Evolutionary conservation across 2,329 filamentous ascomycete genomes (phyloP), one percentile per base, ranked within the genome.

Genomic region (Fusarium robinianum): DNA sequence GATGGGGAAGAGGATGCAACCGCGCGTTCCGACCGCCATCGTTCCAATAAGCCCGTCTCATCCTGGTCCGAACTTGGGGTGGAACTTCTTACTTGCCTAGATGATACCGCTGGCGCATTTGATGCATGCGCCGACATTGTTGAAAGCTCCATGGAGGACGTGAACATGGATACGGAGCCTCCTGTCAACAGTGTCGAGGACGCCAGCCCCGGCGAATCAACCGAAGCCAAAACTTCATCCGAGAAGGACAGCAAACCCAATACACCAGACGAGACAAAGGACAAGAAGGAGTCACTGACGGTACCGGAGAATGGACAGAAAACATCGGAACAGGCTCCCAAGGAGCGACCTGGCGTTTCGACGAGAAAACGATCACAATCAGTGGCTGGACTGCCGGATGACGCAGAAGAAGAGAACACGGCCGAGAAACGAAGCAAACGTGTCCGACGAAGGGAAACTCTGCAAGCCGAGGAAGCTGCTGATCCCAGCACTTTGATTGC

Each of bases 381-480:
- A 8, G 67, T 69, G 19, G 82, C 82, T 5, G 81, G 81, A 3
- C 64, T 85, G 11, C 72, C 72, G 1, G 81, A 84, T 3, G 71
- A 66, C 0, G 71, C 61, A 1, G 80, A 83, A 6, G 81, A 85
- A 37, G 81, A 85, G 22, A 74, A 72, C 16, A 71, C 69, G 2
- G 73, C 78, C 8, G 77, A 79, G 39, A 85, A 84, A 58, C 72
- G 83, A 43, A 85, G 82, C 64, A 87, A 87, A 60, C 72, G 84
- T 35, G 82, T 82, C 19, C 75, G 83, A 31, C 74, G 83, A 40
- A 57, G 68, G 36, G 69, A 72, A 24, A 82, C 85, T 29, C 78
- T 75, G 4, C 72, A 76, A 8, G 65, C 69, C 4, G 80, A 79
- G 23, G 81, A 82, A 34, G 64, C 68, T 1, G 63, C 76, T 10